Base-by-base conservation (phyloP, 2,329 filamentous ascomycete genomes). In the Botrytis aclada region DNA sequence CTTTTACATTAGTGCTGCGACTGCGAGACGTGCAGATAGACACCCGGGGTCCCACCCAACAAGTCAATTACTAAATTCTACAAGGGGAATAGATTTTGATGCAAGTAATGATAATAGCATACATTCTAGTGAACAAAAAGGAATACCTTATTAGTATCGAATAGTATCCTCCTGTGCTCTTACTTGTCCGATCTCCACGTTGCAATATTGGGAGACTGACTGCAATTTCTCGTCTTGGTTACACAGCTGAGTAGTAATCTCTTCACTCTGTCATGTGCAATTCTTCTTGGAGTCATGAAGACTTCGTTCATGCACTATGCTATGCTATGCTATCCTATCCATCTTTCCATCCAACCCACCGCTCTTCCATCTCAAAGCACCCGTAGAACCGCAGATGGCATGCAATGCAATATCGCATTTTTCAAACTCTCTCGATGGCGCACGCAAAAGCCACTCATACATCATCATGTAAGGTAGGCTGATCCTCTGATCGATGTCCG, bases 271-370 rank as follows among this genome's bases (percentile, higher is more conserved):
- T 4, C n/a, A 41, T 25, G 25, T 10, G 3, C 25, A 18, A 10
- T 67, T 56, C 47, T 56, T 25, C n/a, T 9, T 41, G 65, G 47
- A 67, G 65, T 56, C 47, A 41, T 32, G n/a, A 56, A 56, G 65
- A 32, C 32, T 5, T 1, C 32, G 1, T 56, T 18, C 12, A 18
- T 32, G 47, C 39, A 3, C 22, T 29, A 16, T 67, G 25, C 16
- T 29, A 51, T 51, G 5, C 47, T 14, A n/a, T 51, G 45, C 45
- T 51, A n/a, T 29, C 47, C 45, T 51, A n/a, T 29, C 47, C 10
- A 14, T 25, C 34, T 10, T 25, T 54, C 16, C 47, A 51, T 39
- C 41, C 41, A 14, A 1, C 34, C 3, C n/a, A 4, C 41, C 32
- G 9, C 61, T 22, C 5, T 41, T 41, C 4, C n/a, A 0, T 67